Evolutionary conservation across 257 asterid species (phyloP).

Genomic region (Cruciata laevipes): DNA sequence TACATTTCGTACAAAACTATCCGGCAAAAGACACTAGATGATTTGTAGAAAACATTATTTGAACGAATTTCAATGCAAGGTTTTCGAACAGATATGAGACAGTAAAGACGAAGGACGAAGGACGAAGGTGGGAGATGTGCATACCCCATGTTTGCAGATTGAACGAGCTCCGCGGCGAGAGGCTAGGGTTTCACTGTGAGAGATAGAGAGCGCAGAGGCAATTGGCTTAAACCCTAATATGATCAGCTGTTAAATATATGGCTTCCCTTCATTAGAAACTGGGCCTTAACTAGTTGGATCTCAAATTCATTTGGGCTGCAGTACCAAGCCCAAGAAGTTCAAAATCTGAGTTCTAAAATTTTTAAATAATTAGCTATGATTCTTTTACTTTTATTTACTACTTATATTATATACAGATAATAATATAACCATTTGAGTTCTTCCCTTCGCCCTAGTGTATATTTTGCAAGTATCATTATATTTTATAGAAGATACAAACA

Average conservation of each 20-base stretch:
- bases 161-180: conserved; percentile 11
- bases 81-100: neutral
- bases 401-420: too few relatives aligned
- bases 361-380: too few relatives aligned
- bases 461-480: too few relatives aligned
- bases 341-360: neutral
- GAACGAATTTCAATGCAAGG: neutral
- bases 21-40: neutral
- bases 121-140: neutral
- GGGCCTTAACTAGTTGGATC: neutral
- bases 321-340: neutral
- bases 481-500: too few relatives aligned
- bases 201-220: neutral
- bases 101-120: neutral
- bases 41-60: neutral
- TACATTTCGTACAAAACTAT: neutral
- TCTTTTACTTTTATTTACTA: too few relatives aligned
- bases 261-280: neutral
- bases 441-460: too few relatives aligned
- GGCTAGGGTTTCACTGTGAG: conserved; percentile 15
- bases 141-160: conserved; percentile 55
- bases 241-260: too few relatives aligned
- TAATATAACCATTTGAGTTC: too few relatives aligned
- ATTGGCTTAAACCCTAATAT: conserved; percentile 20
- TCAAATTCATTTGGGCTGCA: neutral